Base-by-base conservation (phyloP, 2,329 filamentous ascomycete genomes). In the Monosporascus cannonballus region DNA sequence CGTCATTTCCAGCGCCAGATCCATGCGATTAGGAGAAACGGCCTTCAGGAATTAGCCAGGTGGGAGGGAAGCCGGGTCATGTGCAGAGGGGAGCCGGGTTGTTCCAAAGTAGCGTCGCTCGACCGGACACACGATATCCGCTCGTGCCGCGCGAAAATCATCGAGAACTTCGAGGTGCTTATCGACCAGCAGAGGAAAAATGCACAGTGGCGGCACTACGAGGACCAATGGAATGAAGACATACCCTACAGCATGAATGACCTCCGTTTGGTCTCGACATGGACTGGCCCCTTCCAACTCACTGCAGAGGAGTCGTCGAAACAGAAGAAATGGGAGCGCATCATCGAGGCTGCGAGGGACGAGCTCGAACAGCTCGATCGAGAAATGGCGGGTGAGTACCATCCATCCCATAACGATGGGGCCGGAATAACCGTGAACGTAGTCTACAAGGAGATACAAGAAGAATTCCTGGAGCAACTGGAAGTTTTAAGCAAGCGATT, bases 1-100 rank as follows among this genome's bases (percentile, higher is more conserved):
- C 56, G 73, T 8, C 69, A 71, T 7, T 77, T 81, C 42, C 74
- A 76, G 54, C 57, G 59, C 49, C 53, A 70, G 58, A 59, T 67
- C 17, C 58, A 59, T 27, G 47, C 57, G 34, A 51, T 62, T 14
- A 66, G 59, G 47, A 59, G 47, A 45, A 55, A 48, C 5, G 59
- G 59, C n/a, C 47, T 66, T 38, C 61, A 57, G 18, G 57, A 53
- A 15, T 57, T 64, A 47, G 53, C 59, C 24, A 30, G 47, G 8
- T 50, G 54, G 48, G 59, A 61, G 50, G 52, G 55, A 9, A 55
- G 52, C 27, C 51, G 54, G 17, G 37, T 58, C 22, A 56, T 49
- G 38, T 66, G 65, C 42, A 45, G 56, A 18, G 64, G 61, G 11
- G 53, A 64, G 42, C 48, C 50, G 37, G 57, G 56, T 24, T 59